A percentile compares a stretch with the other conserved stretches of the same genome.
Evolutionary conservation across 768 basidiomycete species (phyloP).

Genomic region (Boletus tylopilopsis): DNA sequence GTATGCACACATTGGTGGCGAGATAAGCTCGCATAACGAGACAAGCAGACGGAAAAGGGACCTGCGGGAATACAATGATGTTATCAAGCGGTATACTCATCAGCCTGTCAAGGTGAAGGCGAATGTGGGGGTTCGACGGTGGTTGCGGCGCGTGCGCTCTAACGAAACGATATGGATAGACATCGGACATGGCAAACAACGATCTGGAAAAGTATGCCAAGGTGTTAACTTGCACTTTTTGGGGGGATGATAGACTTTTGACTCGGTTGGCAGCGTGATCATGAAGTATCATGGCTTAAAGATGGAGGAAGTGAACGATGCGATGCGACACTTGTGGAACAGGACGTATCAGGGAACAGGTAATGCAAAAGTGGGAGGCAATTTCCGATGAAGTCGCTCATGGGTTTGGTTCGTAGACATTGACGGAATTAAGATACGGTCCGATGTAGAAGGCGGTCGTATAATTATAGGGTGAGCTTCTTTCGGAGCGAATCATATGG

Average conservation of each 20-base stretch:
- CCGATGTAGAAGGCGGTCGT: slow-evolving; percentile 92
- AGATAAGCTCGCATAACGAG: slow-evolving; percentile 67
- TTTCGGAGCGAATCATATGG: not conserved
- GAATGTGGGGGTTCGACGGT: slow-evolving; percentile 12
- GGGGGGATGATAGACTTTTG: not conserved
- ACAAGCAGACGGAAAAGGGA: slow-evolving; percentile 68
- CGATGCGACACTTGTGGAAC: slow-evolving; percentile 96
- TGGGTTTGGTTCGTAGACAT: slow-evolving; percentile 66
- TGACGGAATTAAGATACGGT: slow-evolving; percentile 93
- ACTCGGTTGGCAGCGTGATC: slow-evolving; percentile 71
- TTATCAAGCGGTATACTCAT: slow-evolving; percentile 81
- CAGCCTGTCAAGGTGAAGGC: slow-evolving; percentile 96
- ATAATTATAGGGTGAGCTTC: slow-evolving; percentile 86
- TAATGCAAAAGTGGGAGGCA: slow-evolving; percentile 29
- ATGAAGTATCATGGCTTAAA: slow-evolving; percentile 98
- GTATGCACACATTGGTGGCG: slow-evolving; percentile 81
- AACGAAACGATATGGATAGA: slow-evolving; percentile 43
- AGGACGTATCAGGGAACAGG: slow-evolving; percentile 99
- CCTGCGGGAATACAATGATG: slow-evolving; percentile 80
- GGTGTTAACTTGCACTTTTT: slow-evolving; percentile 49
- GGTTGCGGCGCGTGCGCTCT: not conserved
- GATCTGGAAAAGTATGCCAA: slow-evolving; percentile 98
- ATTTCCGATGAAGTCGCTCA: slow-evolving; percentile 10
- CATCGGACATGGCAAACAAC: slow-evolving; percentile 96
- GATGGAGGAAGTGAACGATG: slow-evolving; percentile 99